These are phyloP conservation scores for Mycena venus DNA, from an alignment of 768 basidiomycete genomes.

Conservation along the genomic window DNA sequence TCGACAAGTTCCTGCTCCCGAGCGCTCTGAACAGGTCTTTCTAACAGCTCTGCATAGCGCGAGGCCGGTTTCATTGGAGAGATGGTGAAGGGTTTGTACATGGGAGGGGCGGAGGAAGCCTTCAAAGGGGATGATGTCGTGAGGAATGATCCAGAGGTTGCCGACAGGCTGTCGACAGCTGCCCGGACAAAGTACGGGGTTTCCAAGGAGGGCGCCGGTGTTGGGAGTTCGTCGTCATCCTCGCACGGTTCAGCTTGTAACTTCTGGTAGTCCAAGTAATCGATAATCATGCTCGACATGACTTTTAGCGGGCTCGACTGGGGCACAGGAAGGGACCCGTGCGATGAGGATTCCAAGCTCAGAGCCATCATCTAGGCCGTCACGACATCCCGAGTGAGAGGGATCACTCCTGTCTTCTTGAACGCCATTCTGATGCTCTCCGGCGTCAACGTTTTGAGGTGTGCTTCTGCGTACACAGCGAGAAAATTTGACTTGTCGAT, in stretches of 20 bases:
- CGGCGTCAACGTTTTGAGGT: slow-evolving; percentile 35
- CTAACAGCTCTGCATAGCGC: neutral
- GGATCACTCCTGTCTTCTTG: slow-evolving; percentile 44
- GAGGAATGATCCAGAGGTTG: slow-evolving; percentile 15
- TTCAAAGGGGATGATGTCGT: neutral
- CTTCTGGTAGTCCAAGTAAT: slow-evolving; percentile 11
- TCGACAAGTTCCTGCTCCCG: neutral
- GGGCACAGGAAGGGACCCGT: neutral
- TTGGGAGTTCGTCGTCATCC: neutral
- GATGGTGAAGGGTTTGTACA: neutral
- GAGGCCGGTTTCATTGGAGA: neutral
- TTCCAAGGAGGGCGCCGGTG: neutral
- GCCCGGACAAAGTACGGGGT: neutral
- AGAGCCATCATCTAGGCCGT: slow-evolving; percentile 42
- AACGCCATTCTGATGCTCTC: slow-evolving; percentile 44
- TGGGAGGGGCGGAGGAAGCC: neutral
- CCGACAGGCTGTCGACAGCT: neutral
- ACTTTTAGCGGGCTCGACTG: slow-evolving; percentile 3
- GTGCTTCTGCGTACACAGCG: slow-evolving; percentile 41
- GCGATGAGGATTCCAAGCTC: neutral
- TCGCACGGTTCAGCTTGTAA: neutral
- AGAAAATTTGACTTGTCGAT: slow-evolving; percentile 45
- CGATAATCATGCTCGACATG: neutral
- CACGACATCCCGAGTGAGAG: slow-evolving; percentile 41
- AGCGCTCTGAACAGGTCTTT: neutral